Base-by-base conservation (phyloP, 2,329 filamentous ascomycete species). In the Fusarium verrucosum region DNA sequence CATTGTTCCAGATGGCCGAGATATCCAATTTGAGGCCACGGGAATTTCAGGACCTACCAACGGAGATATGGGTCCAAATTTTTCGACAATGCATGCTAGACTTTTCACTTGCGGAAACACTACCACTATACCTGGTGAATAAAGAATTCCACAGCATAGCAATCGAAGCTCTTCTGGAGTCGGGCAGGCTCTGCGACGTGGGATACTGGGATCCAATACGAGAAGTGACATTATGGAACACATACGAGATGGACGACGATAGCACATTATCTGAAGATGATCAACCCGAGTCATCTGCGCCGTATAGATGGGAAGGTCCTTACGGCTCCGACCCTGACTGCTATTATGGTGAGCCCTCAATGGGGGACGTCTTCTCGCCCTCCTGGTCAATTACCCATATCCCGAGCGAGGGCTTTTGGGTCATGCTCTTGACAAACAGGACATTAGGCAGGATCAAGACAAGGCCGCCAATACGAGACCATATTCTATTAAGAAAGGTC, bases 131-230 rank as follows among this genome's bases (percentile, higher is more conserved):
- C 11, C 23, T 10, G 2, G 14, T 58, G 4, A 59, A 33, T 4
- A 58, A 33, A 38, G 5, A 5, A 2, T 40, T 59, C 19, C 32
- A 30, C 0, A 13, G 11, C 1, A 10, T 52, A 10, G 20, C 25
- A 1, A 35, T 59, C 9, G 44, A 58, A 2, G 53, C 35, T 2
- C 28, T 59, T 7, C 25, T 28, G 2, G 37, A 51, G 14, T 51
- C 43, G 0, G 10, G 30, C 4, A 58, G 58, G 4, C 0, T 58
- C 10, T 3, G 20, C 2, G 2, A 43, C 7, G 53, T 30, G 1
- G 53, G 46, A 13, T 58, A 38, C 10, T 51, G 53, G 30, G 55
- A 58, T 2, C 52, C 53, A 1, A 4, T 58, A 0, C 55, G 43
- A 2, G 4, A 32, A 7, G 7, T 20, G 1, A 38, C n/a, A 10